These are phyloP conservation scores for Stevia rebaudiana DNA, from an alignment of 140 eudicot species.

Conservation along the genomic window DNA sequence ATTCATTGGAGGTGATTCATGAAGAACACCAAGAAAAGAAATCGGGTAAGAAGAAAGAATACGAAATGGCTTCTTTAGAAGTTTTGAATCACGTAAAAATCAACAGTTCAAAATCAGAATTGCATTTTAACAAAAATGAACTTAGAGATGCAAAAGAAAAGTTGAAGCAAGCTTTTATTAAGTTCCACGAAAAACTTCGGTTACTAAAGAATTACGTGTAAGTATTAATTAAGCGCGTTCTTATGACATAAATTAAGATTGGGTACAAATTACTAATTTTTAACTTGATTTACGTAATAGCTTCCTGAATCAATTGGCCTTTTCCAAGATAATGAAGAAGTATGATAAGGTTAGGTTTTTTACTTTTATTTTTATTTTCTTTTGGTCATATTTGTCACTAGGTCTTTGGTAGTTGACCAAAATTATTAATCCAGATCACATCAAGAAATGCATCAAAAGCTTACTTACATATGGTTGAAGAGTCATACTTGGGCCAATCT, in stretches of 20 bases:
- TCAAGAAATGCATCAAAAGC: slow-evolving; percentile 58
- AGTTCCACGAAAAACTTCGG: slow-evolving; percentile 61
- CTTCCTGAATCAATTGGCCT: slow-evolving; percentile 12
- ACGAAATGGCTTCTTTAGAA: slow-evolving; percentile 35
- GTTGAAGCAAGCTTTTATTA: slow-evolving; percentile 46
- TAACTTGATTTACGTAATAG: slow-evolving; percentile 6
- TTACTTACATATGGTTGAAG: slow-evolving; percentile 55
- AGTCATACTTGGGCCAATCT: slow-evolving; percentile 48
- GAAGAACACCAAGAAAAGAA: slow-evolving; percentile 16
- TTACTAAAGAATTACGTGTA: slow-evolving; percentile 58
- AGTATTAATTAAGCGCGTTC: slow-evolving; percentile 3
- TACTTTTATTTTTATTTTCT: background rate
- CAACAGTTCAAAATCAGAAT: slow-evolving; percentile 39
- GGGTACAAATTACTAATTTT: background rate
- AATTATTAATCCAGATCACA: slow-evolving; percentile 38
- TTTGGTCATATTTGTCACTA: background rate
- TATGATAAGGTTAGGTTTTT: slow-evolving; percentile 1
- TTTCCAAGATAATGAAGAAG: slow-evolving; percentile 14
- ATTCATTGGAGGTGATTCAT: slow-evolving; percentile 45
- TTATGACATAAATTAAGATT: background rate
- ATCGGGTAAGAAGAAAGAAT: background rate
- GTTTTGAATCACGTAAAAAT: slow-evolving; percentile 51
- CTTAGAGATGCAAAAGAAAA: slow-evolving; percentile 46
- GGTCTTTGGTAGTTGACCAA: background rate
- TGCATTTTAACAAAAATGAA: slow-evolving; percentile 42